Conservation (phyloP, 495 filamentous ascomycete species). For the Neurospora sp. region DNA sequence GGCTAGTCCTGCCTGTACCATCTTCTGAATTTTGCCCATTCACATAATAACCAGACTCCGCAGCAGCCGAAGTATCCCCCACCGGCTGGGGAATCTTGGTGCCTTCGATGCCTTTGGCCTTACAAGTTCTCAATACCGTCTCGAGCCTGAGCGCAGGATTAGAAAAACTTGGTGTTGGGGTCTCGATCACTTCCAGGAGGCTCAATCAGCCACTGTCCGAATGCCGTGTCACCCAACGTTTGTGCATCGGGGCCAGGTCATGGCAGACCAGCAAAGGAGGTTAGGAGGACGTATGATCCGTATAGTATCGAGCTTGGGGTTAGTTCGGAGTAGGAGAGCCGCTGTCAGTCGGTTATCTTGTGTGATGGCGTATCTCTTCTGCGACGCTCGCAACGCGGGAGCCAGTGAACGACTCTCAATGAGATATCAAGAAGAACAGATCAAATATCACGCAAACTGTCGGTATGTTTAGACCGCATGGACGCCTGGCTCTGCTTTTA, state of each 20-base stretch:
- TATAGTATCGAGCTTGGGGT: not conserved
- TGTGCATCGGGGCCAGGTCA: not conserved
- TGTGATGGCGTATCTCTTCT: not conserved
- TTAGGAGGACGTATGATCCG: not conserved
- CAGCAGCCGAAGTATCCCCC: conserved; percentile 54
- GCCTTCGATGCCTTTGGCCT: conserved; percentile 65
- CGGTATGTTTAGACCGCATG: not conserved
- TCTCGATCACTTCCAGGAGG: conserved; percentile 24
- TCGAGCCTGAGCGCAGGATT: not conserved
- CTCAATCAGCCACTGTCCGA: conserved; percentile 3
- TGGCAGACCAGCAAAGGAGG: not conserved
- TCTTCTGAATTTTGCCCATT: not conserved
- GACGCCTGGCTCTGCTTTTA: not conserved
- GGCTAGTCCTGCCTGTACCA: conserved; percentile 5
- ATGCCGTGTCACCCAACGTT: not conserved
- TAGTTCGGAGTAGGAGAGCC: not conserved
- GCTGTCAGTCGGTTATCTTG: not conserved
- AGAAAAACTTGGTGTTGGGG: conserved; percentile 19
- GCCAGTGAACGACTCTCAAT: not conserved
- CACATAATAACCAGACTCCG: conserved; percentile 10
- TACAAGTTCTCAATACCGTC: conserved; percentile 62
- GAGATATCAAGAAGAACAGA: not conserved
- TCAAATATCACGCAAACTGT: not conserved
- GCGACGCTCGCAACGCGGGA: not conserved
- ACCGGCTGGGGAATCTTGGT: conserved; percentile 82